Evolutionary conservation across 768 basidiomycete species (phyloP), one percentile per base, ranked within the genome.

Genomic region (Exsudoporus frostii): DNA sequence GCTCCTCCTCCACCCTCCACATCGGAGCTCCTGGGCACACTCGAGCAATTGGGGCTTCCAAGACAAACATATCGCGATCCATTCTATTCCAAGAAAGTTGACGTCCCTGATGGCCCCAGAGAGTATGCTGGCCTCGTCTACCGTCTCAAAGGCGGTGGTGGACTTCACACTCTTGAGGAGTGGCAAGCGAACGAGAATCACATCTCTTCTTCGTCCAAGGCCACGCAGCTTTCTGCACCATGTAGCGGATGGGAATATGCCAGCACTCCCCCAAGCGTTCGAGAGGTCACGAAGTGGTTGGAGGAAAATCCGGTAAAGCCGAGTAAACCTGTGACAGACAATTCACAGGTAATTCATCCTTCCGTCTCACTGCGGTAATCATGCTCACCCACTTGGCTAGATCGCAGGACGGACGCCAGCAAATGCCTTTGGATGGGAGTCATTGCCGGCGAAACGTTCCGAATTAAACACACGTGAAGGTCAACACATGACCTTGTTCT

Each of bases 101-200:
- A 98, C 65, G 78, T 85, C 0, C 87, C 92, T 1, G 76, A 77
- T 30, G 70, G 73, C n/a, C 71, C 85, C 3, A 78, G 83, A 60
- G 88, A 92, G 71, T 94, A 86, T 66, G 92, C 84, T 20, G 94
- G 93, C 0, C 68, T 90, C 1, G 62, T 80, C n/a, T 95, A 88
- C 67, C 74, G 75, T 37, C 72, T 95, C 20, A 84, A 85, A 59
- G 85, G 88, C 5, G 82, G 80, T 1, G 74, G 79, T 37, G 80
- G 82, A 8, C 71, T 90, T 11, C 65, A 69, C 22, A 71, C 70
- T 32, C 72, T 95, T 9, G 78, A 85, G 22, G 79, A 84, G 11
- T 96, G 92, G 83, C 60, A 73, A 39, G 54, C 51, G 36, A 44
- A 17, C 24, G 52, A 57, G 22, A 46, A 30, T 37, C 33, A 46